These are phyloP conservation scores for Trichoderma brevicompactum DNA, from an alignment of 2,329 filamentous ascomycete genomes.

Conservation along the genomic window DNA sequence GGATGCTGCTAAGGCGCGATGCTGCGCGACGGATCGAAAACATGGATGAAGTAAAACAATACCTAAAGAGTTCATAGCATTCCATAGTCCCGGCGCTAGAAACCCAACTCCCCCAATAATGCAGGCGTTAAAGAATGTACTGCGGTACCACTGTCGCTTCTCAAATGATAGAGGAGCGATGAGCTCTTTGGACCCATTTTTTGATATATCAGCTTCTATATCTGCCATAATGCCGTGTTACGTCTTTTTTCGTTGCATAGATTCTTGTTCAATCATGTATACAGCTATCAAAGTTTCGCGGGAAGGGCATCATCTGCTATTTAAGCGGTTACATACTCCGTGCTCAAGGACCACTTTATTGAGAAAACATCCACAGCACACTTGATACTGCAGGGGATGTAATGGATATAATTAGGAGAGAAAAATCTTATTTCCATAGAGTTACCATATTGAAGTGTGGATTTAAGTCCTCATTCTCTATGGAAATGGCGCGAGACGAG, in stretches of 20 bases:
- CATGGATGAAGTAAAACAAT: neutral
- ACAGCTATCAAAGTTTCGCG: too few species aligned
- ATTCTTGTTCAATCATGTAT: too few species aligned
- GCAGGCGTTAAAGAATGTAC: conserved; percentile 58
- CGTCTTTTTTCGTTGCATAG: neutral
- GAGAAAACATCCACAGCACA: neutral
- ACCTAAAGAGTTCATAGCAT: conserved; percentile 52
- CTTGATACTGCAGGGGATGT: neutral
- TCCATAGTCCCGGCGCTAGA: conserved; percentile 57
- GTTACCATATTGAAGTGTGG: neutral
- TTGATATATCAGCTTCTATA: conserved; percentile 12
- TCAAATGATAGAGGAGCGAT: neutral
- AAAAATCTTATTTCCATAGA: neutral
- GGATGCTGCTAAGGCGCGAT: neutral
- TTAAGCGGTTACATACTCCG: neutral
- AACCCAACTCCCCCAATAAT: conserved; percentile 59
- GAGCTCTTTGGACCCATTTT: conserved; percentile 20
- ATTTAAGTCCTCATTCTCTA: conserved; percentile 20
- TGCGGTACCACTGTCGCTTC: conserved; percentile 50
- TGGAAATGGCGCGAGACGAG: conserved; percentile 21
- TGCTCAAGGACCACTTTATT: neutral
- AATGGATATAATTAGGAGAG: neutral
- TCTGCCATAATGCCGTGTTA: conserved; percentile 10
- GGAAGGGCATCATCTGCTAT: neutral
- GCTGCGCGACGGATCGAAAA: too few species aligned